These are phyloP conservation scores for Tubosaeta sp. DNA, from an alignment of 768 basidiomycete genomes.

Conservation along the genomic window DNA sequence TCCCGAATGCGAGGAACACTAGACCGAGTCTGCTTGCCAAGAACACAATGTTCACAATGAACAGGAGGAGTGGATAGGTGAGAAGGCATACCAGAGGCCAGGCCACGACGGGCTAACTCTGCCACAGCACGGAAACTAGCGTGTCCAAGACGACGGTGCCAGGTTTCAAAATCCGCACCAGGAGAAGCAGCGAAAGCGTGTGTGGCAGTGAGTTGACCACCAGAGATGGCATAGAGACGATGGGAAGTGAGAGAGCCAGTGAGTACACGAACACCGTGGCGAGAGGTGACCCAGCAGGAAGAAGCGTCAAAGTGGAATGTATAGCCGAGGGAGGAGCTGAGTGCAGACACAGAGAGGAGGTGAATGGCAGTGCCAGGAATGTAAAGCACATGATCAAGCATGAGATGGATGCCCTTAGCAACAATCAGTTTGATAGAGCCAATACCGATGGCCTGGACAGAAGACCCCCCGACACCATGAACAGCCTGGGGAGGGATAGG, in stretches of 20 bases:
- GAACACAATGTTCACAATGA: no score
- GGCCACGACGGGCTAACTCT: slow-evolving; percentile 14
- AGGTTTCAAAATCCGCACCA: no score
- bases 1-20: slow-evolving; percentile 29
- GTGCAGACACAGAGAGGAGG: slow-evolving; percentile 28
- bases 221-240: not conserved
- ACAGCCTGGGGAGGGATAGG: slow-evolving; percentile 8
- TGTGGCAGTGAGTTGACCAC: not conserved
- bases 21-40: slow-evolving; percentile 35
- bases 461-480: slow-evolving; percentile 13
- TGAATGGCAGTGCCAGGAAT: slow-evolving; percentile 21
- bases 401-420: slow-evolving; percentile 6
- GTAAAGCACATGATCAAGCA: slow-evolving; percentile 15
- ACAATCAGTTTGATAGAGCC: slow-evolving; percentile 8
- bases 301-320: slow-evolving; percentile 22
- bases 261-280: not conserved
- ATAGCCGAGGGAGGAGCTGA: no score
- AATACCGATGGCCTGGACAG: slow-evolving; percentile 13
- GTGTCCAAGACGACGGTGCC: slow-evolving; percentile 29
- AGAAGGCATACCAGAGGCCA: no score
- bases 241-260: not conserved
- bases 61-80: no score
- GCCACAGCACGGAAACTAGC: no score
- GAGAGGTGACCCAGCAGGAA: slow-evolving; percentile 3
- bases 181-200: slow-evolving; percentile 15